These are phyloP conservation scores for Omphalotus olearius DNA, from an alignment of 1,284 basidiomycete genomes.

Conservation along the genomic window DNA sequence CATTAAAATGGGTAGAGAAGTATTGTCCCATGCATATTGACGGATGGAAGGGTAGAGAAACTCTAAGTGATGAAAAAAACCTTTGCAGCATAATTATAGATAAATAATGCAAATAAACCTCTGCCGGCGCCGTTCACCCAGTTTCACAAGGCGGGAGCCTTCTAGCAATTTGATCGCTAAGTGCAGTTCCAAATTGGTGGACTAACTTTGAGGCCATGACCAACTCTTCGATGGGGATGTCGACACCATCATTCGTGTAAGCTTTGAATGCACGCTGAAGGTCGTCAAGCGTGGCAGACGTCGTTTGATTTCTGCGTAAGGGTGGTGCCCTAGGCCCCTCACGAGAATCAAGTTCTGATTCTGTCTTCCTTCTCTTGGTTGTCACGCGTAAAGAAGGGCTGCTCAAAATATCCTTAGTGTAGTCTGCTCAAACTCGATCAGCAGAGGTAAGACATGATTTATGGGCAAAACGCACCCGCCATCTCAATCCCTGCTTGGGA, in stretches of 20 bases:
- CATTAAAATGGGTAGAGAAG: no score
- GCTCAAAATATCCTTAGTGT: neutral
- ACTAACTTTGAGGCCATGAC: conserved; percentile 2
- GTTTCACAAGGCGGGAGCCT: no score
- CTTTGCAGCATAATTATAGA: no score
- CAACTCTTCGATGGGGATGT: conserved; percentile 6
- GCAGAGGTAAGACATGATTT: neutral
- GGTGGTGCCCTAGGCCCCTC: no score
- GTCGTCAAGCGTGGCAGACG: neutral
- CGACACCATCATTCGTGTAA: conserved; percentile 1
- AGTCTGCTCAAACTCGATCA: neutral
- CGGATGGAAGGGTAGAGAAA: no score
- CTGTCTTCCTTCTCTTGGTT: neutral
- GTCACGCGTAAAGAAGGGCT: conserved; percentile 3
- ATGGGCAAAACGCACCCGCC: neutral
- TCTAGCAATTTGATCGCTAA: neutral
- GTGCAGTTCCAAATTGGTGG: conserved; percentile 1
- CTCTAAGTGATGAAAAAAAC: no score
- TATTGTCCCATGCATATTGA: no score
- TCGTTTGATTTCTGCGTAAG: neutral
- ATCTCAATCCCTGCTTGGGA: neutral
- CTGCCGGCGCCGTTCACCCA: no score
- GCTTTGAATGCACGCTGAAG: conserved; percentile 4
- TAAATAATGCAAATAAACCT: no score
- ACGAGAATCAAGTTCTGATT: neutral